Conservation (phyloP, 495 filamentous ascomycete genomes). For the Bombardia bombarda region DNA sequence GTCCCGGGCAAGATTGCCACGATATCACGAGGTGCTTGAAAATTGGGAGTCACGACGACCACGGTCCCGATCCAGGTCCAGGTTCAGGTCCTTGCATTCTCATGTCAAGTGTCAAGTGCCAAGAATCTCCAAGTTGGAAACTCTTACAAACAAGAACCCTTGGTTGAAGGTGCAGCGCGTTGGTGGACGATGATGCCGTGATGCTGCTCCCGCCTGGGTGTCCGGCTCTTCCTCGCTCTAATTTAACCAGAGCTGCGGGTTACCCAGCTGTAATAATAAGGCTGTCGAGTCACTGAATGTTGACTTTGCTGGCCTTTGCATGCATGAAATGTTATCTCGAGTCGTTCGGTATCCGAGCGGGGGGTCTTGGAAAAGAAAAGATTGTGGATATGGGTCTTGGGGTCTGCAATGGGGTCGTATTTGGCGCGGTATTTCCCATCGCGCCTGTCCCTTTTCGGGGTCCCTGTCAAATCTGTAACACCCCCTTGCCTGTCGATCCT, state of each 20-base stretch:
- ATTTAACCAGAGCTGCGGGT: constrained; percentile 16
- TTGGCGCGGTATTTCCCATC: constrained; percentile 3
- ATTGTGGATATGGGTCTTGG: neutral
- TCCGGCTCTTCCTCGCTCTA: constrained; percentile 35
- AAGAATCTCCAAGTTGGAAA: too few relatives aligned
- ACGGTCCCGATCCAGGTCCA: neutral
- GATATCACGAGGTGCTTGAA: neutral
- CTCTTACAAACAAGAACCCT: too few relatives aligned
- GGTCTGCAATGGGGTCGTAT: neutral
- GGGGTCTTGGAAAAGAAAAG: neutral
- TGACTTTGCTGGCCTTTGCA: too few relatives aligned
- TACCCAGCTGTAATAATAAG: neutral
- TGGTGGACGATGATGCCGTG: constrained; percentile 8
- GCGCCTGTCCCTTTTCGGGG: constrained; percentile 5
- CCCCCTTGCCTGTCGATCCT: constrained; percentile 22
- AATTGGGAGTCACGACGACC: too few relatives aligned
- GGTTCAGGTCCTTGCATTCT: too few relatives aligned
- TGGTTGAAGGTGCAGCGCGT: neutral
- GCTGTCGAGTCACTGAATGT: neutral
- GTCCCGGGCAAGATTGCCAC: neutral
- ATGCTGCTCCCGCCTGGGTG: constrained; percentile 9
- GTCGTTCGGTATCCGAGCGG: too few relatives aligned
- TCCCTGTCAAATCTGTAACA: constrained; percentile 26
- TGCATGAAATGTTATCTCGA: too few relatives aligned
- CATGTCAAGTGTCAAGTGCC: too few relatives aligned